Percentiles rank a stretch among this genome's conserved stretches.
These are phyloP conservation scores for Didymella pomorum DNA, from an alignment of 2,329 filamentous ascomycete species.

Conservation along the genomic window DNA sequence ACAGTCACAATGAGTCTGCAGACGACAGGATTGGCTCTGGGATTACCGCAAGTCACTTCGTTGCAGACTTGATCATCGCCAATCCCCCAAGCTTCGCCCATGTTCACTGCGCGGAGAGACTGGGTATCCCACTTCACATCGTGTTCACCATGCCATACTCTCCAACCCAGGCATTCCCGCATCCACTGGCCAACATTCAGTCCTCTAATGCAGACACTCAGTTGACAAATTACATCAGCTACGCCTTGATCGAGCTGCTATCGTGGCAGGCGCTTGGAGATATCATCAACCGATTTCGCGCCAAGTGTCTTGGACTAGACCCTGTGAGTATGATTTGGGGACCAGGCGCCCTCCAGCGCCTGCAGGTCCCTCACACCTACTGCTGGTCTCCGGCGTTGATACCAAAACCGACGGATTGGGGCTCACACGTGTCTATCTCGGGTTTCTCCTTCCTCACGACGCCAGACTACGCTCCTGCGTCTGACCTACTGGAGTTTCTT, in stretches of 20 bases:
- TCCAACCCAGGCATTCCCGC: conserved; percentile 56
- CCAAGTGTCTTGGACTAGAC: conserved; percentile 52
- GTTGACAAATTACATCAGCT: conserved; percentile 55
- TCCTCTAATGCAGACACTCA: conserved; percentile 39
- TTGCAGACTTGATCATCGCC: conserved; percentile 80
- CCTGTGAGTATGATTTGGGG: conserved; percentile 49
- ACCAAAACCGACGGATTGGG: conserved; percentile 31
- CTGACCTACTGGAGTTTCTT: conserved; percentile 35
- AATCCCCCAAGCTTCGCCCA: conserved; percentile 81
- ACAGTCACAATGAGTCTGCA: conserved; percentile 43
- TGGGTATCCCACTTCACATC: conserved; percentile 76
- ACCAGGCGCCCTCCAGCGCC: conserved; percentile 46
- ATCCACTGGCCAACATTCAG: conserved; percentile 60
- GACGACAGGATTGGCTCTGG: conserved; percentile 36
- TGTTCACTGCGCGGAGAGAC: conserved; percentile 74
- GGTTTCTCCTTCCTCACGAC: conserved; percentile 41
- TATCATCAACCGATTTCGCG: conserved; percentile 56
- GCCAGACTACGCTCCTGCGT: conserved; percentile 29
- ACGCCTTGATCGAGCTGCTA: conserved; percentile 57
- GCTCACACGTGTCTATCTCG: conserved; percentile 30
- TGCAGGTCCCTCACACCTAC: conserved; percentile 56
- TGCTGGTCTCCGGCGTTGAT: conserved; percentile 55
- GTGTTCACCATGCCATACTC: conserved; percentile 71
- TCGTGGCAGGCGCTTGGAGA: conserved; percentile 61
- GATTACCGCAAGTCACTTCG: conserved; percentile 65